These are phyloP conservation scores for Eimeria maxima DNA, from an alignment of 169 alveolate genomes.

Conservation along the genomic window DNA sequence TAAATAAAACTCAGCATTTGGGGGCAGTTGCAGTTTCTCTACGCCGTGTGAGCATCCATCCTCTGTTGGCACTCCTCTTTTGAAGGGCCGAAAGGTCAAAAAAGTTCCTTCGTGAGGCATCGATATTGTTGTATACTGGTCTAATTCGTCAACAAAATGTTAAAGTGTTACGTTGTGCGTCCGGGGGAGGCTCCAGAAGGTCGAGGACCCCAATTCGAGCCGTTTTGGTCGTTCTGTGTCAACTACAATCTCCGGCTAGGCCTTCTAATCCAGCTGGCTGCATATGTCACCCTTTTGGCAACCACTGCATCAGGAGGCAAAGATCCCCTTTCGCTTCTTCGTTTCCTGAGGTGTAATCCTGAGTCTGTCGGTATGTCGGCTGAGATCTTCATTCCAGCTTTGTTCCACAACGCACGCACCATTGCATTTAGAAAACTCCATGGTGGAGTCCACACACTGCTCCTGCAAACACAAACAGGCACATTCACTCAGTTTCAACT, in stretches of 20 bases:
- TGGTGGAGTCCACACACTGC: neutral
- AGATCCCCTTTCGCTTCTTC: conserved; percentile 90
- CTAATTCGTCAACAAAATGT: conserved; percentile 87
- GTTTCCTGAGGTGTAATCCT: conserved; percentile 91
- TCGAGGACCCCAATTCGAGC: conserved; percentile 96
- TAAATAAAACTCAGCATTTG: neutral
- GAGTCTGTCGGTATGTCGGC: conserved; percentile 88
- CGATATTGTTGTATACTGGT: neutral
- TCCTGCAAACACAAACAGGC: neutral
- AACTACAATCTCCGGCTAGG: conserved; percentile 94
- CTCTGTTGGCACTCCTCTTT: conserved; percentile 2
- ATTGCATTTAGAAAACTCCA: neutral
- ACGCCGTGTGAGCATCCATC: neutral
- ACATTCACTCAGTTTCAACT: neutral
- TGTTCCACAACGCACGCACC: neutral
- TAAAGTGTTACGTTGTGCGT: conserved; percentile 95
- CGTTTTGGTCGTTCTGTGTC: conserved; percentile 93
- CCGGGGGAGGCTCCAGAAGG: conserved; percentile 98
- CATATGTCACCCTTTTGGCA: conserved; percentile 87
- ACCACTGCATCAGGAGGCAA: conserved; percentile 90
- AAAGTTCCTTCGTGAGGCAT: neutral
- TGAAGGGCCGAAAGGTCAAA: neutral
- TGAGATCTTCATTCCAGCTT: neutral
- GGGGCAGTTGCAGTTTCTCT: neutral
- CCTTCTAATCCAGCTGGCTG: conserved; percentile 89